These are phyloP conservation scores for barley (Hordeum vulgare) DNA, from an alignment of 176 grass and related monocot species.

Conservation along the genomic window MorexV3_pseudomolecules_assembly NC_058520.1:575081370-575081869, in stretches of 20 bases:
- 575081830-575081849: background rate
- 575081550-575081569: background rate
- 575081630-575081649: background rate
- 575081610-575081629: background rate
- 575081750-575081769: conserved; percentile 43
- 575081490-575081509: conserved; percentile 26
- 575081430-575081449: conserved; percentile 54
- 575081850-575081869: background rate
- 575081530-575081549: background rate
- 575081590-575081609: background rate
- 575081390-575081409: conserved; percentile 47
- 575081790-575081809: background rate
- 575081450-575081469: conserved; percentile 27
- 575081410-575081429: conserved; percentile 99
- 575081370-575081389: conserved; percentile 41
- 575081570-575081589: background rate
- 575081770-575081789: conserved; percentile 37
- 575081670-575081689: conserved; percentile 34
- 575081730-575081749: conserved; percentile 17
- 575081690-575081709: conserved; percentile 38
- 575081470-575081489: background rate
- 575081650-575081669: conserved; percentile 5
- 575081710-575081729: background rate
- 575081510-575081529: background rate
- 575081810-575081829: too few species aligned